These are phyloP conservation scores for Eucalyptus pauciflora DNA, from an alignment of 345 rosid species.

Conservation along the genomic window DNA sequence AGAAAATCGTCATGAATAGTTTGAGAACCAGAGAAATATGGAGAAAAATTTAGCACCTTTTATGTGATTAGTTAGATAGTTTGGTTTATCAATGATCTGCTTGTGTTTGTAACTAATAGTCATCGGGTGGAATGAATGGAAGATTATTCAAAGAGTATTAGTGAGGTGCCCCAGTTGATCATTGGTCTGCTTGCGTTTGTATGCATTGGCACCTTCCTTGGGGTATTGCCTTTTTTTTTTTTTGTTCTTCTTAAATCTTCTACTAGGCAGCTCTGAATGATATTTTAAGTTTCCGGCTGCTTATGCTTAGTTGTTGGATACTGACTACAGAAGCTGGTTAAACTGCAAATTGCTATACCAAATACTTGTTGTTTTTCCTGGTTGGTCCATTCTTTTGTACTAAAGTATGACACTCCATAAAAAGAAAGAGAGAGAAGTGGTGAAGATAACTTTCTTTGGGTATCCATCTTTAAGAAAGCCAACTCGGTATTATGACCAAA, in stretches of 20 bases:
- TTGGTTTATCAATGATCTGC: background rate
- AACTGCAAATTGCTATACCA: background rate
- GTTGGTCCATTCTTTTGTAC: background rate
- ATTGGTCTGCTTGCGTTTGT: background rate
- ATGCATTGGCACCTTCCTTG: background rate
- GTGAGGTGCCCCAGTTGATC: background rate
- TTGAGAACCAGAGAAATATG: background rate
- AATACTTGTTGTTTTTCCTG: background rate
- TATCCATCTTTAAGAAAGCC: background rate
- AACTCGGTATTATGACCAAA: background rate
- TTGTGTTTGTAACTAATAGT: background rate
- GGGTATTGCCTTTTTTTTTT: background rate
- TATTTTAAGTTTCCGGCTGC: background rate
- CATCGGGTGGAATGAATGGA: background rate
- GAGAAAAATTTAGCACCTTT: background rate
- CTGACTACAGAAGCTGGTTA: background rate
- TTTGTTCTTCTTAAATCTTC: background rate
- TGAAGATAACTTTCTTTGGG: background rate
- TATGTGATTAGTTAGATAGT: background rate
- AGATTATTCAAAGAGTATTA: background rate
- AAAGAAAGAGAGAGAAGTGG: background rate
- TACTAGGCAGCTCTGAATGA: background rate
- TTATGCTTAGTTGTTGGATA: background rate
- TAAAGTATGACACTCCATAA: background rate
- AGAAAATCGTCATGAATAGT: background rate